Evolutionary conservation across 2,329 filamentous ascomycete genomes (phyloP).

Genomic region (Neofusicoccum parvum): DNA sequence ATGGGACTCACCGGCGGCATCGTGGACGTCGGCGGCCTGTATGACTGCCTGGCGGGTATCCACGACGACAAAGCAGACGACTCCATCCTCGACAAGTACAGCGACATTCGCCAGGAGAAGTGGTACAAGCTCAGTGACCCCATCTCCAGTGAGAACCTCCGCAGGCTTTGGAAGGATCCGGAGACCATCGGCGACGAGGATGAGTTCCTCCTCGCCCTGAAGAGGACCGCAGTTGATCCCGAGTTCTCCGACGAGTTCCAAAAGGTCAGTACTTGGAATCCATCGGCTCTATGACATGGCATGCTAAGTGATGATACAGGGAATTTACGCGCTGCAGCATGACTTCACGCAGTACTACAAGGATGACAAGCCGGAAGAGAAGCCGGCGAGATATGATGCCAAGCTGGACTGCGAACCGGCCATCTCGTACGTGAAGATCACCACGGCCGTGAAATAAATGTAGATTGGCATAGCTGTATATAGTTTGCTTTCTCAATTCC

Average conservation of each 20-base stretch:
- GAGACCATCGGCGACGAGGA: slow-evolving; percentile 40
- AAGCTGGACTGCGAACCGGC: neutral
- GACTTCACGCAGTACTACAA: neutral
- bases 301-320: neutral
- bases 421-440: neutral
- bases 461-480: neutral
- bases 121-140: slow-evolving; percentile 22
- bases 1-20: slow-evolving; percentile 63
- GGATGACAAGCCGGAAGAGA: neutral
- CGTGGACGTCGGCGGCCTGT: slow-evolving; percentile 59
- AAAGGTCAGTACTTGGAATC: slow-evolving; percentile 23
- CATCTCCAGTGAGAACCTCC: slow-evolving; percentile 39
- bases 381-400: neutral
- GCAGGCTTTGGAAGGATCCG: slow-evolving; percentile 39
- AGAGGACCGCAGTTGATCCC: slow-evolving; percentile 35
- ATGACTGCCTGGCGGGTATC: slow-evolving; percentile 51
- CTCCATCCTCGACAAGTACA: slow-evolving; percentile 24
- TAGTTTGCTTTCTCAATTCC: neutral
- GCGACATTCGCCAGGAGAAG: slow-evolving; percentile 22
- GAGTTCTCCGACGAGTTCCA: slow-evolving; percentile 32
- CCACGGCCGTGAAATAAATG: neutral
- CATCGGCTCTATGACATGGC: too few relatives aligned
- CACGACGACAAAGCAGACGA: slow-evolving; percentile 20
- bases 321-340: neutral
- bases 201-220: slow-evolving; percentile 39